A percentile compares a stretch with the other conserved stretches of the same genome.
These are phyloP conservation scores for Emydomyces testavorans DNA, from an alignment of 2,329 filamentous ascomycete species.

Conservation along the genomic window DNA sequence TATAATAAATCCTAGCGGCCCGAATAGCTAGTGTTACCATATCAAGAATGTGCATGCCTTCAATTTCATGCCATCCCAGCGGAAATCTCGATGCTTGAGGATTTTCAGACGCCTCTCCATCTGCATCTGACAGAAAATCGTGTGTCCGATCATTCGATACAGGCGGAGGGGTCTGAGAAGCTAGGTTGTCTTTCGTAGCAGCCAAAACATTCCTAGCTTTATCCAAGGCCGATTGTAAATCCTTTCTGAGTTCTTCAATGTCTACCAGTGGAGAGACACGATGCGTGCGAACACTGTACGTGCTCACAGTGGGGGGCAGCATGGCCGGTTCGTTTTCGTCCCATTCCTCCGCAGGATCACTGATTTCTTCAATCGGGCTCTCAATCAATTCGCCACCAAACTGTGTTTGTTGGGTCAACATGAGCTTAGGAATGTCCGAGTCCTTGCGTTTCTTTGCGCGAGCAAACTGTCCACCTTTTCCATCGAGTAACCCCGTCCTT, in stretches of 20 bases:
- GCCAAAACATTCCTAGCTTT: slow-evolving; percentile 58
- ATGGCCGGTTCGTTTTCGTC: slow-evolving; percentile 59
- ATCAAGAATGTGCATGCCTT: slow-evolving; percentile 85
- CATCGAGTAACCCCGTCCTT: slow-evolving; percentile 80
- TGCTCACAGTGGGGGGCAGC: slow-evolving; percentile 93
- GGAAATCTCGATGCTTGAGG: slow-evolving; percentile 24
- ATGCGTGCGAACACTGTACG: slow-evolving; percentile 77
- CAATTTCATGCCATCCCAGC: slow-evolving; percentile 70
- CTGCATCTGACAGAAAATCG: slow-evolving; percentile 26
- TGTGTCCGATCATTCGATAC: slow-evolving; percentile 20
- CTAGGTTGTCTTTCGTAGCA: slow-evolving; percentile 30
- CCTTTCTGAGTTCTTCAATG: slow-evolving; percentile 61
- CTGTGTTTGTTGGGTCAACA: slow-evolving; percentile 31
- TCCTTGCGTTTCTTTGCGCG: slow-evolving; percentile 52
- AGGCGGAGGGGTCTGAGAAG: slow-evolving; percentile 22
- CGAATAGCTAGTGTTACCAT: slow-evolving; percentile 90
- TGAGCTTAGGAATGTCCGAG: slow-evolving; percentile 31
- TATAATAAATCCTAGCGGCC: slow-evolving; percentile 93
- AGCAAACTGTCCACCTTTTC: slow-evolving; percentile 76
- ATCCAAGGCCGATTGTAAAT: slow-evolving; percentile 55
- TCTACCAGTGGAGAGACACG: slow-evolving; percentile 75
- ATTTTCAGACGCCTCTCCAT: slow-evolving; percentile 25
- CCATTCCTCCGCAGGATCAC: slow-evolving; percentile 31
- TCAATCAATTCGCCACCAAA: slow-evolving; percentile 38
- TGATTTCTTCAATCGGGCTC: slow-evolving; percentile 39